Evolutionary conservation across 75 land plant species (phyloP).

Genomic region (Sequoiadendron giganteum): DNA sequence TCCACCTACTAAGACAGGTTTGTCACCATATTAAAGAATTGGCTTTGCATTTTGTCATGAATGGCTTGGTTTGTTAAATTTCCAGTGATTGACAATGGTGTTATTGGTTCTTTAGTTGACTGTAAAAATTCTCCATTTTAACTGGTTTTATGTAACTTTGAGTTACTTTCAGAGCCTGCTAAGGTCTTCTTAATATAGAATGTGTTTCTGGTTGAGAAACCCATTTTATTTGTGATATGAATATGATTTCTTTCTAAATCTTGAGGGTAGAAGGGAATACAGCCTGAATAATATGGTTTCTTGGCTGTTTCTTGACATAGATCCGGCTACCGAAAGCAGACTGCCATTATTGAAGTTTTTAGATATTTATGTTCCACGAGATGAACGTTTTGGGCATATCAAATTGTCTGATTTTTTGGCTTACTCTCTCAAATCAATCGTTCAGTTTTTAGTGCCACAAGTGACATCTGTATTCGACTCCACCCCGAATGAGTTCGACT

Average conservation of each 20-base stretch:
- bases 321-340: slow-evolving; percentile 64
- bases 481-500: slow-evolving; percentile 57
- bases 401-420: slow-evolving; percentile 66
- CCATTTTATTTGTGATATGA: too few species aligned
- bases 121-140: too few species aligned
- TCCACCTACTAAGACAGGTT: slow-evolving; percentile 28
- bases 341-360: slow-evolving; percentile 23
- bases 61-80: too few species aligned
- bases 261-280: too few species aligned
- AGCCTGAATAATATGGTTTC: neutral
- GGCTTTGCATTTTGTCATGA: too few species aligned
- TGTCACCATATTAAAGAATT: neutral
- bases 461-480: slow-evolving; percentile 31
- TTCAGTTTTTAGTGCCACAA: slow-evolving; percentile 35
- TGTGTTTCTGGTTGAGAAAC: too few species aligned
- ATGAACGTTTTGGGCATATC: slow-evolving; percentile 72
- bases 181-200: too few species aligned
- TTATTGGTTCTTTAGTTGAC: too few species aligned
- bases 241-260: too few species aligned
- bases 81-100: too few species aligned
- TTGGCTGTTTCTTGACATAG: slow-evolving; percentile 23
- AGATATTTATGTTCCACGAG: slow-evolving; percentile 78
- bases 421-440: slow-evolving; percentile 26
- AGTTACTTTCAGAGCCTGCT: too few species aligned
- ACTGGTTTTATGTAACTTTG: too few species aligned